phyloP scores from a whole-genome alignment of 2,329 filamentous ascomycete genomes.

The Tolypocladium ophioglossoides region DNA sequence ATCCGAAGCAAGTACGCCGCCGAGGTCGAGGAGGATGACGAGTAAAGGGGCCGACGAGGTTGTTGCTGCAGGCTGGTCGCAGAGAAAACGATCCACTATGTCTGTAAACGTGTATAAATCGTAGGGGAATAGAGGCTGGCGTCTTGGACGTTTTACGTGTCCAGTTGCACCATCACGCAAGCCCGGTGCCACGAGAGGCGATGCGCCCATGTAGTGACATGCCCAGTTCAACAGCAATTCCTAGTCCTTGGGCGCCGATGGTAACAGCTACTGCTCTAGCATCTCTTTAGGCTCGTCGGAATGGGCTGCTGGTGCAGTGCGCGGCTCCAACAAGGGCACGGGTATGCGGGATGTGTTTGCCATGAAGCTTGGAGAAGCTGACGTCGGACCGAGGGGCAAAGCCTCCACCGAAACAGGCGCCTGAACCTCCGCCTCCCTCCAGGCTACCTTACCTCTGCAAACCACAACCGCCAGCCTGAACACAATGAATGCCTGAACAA shows the following conservation, averaged over 20 bases:
- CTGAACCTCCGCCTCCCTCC: not conserved
- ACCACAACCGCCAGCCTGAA: not conserved
- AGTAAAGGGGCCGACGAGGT: slow-evolving; percentile 15
- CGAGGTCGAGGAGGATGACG: slow-evolving; percentile 56
- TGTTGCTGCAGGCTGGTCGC: not conserved
- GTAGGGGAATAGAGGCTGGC: slow-evolving; percentile 17
- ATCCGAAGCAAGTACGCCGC: slow-evolving; percentile 84
- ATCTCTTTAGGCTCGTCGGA: not conserved
- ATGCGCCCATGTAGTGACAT: not conserved
- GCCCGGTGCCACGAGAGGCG: not conserved
- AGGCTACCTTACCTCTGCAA: not conserved
- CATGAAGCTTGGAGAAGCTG: not conserved
- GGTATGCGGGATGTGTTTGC: not conserved
- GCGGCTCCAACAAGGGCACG: not conserved
- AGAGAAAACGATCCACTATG: slow-evolving; percentile 8
- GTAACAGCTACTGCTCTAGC: not conserved
- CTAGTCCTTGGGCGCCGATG: not conserved
- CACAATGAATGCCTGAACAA: not conserved
- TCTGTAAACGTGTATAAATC: slow-evolving; percentile 23
- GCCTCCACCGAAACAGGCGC: not conserved
- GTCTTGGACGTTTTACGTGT: not conserved
- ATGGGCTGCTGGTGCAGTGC: not conserved
- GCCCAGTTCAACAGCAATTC: not conserved
- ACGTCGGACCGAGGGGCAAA: slow-evolving; percentile 3
- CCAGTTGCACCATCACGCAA: not conserved